Evolutionary conservation across 2,329 filamentous ascomycete genomes (phyloP), one percentile per base, ranked within the genome.

Genomic region (Acrocalymma vagum): DNA sequence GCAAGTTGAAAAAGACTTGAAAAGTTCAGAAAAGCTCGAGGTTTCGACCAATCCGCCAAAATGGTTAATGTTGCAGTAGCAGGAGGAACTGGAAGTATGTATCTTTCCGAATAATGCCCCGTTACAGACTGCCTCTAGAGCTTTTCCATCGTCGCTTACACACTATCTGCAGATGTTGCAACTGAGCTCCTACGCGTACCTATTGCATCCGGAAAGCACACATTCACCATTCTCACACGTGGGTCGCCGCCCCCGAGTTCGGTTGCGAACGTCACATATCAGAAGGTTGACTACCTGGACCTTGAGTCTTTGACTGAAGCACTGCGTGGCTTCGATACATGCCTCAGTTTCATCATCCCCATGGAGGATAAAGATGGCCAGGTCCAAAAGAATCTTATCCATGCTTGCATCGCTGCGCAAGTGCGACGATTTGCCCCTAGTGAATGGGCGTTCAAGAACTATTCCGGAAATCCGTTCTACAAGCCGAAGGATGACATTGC

Each of bases 141-240:
- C n/a, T n/a, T n/a, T n/a, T n/a, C n/a, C n/a, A n/a, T n/a, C n/a
- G n/a, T n/a, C 13, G 11, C 17, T 13, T 20, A 26, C 18, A 24
- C 23, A 21, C 24, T 13, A 15, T 15, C 10, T 9, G 15, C 35
- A 81, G 78, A 78, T 36, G 72, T 83, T 29, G 75, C 73, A 1
- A 66, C 60, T 24, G 79, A 81, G 53, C 60, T 83, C 14, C 57
- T 81, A 13, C 77, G 81, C 38, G 71, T 62, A 8, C 67, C 82
- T 0, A 45, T 78, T 3, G 71, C 71, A 2, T 63, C 66, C 5
- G 65, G 69, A 9, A 79, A 74, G 38, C 79, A 83, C 39, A 66
- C 80, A 0, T 76, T 83, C 27, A 53, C 70, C 0, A 60, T 82
- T 9, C 53, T 83, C 0, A 75, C 70, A 3, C 66, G 79, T 52